Conservation (phyloP, 306 rosid species). For the Pyrus pyrifolia region DNA sequence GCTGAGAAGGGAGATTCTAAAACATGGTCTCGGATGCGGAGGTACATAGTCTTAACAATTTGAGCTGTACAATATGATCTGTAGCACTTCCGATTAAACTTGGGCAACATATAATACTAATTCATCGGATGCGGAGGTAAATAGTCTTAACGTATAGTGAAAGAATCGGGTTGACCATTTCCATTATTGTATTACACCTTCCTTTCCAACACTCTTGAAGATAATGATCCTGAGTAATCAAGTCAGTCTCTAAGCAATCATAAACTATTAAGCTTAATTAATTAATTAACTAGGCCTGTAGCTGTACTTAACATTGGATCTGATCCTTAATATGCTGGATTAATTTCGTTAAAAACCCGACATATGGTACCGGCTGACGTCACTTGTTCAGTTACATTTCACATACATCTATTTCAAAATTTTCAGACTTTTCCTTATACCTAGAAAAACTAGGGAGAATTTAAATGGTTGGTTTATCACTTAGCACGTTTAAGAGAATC, state of each 20-base stretch:
- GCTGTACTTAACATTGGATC: background rate
- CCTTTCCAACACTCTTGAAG: constrained; percentile 13
- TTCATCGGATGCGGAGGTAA: background rate
- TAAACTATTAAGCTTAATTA: background rate
- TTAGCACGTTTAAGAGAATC: constrained; percentile 6
- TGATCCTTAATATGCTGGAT: background rate
- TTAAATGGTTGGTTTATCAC: background rate
- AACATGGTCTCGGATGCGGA: too few relatives aligned
- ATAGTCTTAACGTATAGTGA: background rate
- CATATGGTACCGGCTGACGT: background rate
- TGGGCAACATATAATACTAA: constrained; percentile 5
- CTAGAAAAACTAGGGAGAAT: background rate
- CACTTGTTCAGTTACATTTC: background rate
- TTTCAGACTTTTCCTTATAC: background rate
- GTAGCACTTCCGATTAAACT: background rate
- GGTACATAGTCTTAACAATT: too few relatives aligned
- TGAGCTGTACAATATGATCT: background rate
- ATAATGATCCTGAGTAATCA: constrained; percentile 27
- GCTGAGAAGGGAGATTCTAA: too few relatives aligned
- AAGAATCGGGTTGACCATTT: constrained; percentile 12
- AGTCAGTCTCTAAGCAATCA: background rate
- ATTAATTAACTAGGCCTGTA: background rate
- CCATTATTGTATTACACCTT: constrained; percentile 1
- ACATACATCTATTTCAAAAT: background rate
- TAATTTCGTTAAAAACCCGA: background rate